Evolutionary conservation across 2,329 filamentous ascomycete species (phyloP), one percentile per base, ranked within the genome.

Genomic region (Fusarium sp.): DNA sequence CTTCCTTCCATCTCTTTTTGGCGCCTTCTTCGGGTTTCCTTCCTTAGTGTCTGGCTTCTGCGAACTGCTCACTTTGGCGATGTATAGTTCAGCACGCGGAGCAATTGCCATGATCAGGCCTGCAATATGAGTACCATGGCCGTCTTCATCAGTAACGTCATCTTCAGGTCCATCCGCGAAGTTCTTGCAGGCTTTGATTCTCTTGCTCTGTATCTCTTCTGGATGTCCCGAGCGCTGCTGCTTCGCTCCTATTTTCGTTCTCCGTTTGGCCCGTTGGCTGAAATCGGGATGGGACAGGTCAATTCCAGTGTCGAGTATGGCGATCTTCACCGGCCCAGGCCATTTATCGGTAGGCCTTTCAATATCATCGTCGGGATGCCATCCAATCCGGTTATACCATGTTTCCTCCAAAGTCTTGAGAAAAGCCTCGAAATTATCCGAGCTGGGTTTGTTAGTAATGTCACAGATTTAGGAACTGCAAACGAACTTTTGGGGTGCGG

Each of bases 271-370:
- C 10, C 50, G 58, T 16, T 50, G 46, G 10, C 10, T 12, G 30
- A 66, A 69, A 43, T 69, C 66, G 18, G 40, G 53, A 14, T 67
- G 66, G 10, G 27, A 20, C 16, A 67, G 34, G 32, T 64, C 66
- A 18, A 69, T 67, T n/a, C 66, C 66, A 12, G 66, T 67, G 42
- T 69, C 66, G 7, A 69, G 63, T 29, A 69, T 67, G 9, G 63
- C 66, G 3, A 69, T 60, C 43, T 64, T 67, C 6, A 69, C 66
- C 25, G 66, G 66, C 18, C 55, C 66, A 12, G 66, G 29, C 55
- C 59, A 60, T 14, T 67, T 50, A 32, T 40, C 45, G 5, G 54
- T 29, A 24, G 47, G 45, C 34, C 47, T 34, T 3, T 38, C 45
- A 5, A 44, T 24, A 34, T 69, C 63, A 9, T 69, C 66, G 32